Evolutionary conservation across 495 filamentous ascomycete genomes (phyloP).

Genomic region (Penicillium nucicola): DNA sequence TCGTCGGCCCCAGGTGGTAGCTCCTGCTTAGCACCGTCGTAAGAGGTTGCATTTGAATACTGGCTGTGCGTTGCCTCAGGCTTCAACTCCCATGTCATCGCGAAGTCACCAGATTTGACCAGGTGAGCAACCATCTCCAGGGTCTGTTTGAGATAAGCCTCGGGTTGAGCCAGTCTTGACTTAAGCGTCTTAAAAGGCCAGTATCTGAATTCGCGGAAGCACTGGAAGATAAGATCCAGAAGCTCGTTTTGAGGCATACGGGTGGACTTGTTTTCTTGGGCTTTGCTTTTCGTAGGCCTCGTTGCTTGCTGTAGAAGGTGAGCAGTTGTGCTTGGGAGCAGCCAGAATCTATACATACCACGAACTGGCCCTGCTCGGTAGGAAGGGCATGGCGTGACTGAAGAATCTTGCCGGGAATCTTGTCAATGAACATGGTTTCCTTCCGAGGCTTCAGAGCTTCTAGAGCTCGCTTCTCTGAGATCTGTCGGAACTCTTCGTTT

Average conservation of each 20-base stretch:
- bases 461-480: conserved; percentile 58
- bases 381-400: conserved; percentile 38
- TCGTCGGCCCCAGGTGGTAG: conserved; percentile 41
- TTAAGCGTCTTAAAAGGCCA: conserved; percentile 87
- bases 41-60: conserved; percentile 38
- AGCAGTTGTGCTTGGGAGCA: conserved; percentile 2
- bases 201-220: conserved; percentile 79
- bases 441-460: conserved; percentile 63
- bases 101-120: conserved; percentile 75
- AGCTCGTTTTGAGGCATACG: conserved; percentile 86
- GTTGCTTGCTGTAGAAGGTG: conserved; percentile 33
- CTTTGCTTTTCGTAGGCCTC: conserved; percentile 34
- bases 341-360: conserved; percentile 29
- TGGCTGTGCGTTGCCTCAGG: conserved; percentile 62
- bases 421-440: conserved; percentile 42
- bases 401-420: conserved; percentile 36
- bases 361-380: conserved; percentile 34
- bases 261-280: conserved; percentile 75
- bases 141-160: conserved; percentile 83
- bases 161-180: conserved; percentile 71
- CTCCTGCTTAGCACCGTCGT: conserved; percentile 44
- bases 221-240: conserved; percentile 73
- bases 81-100: conserved; percentile 79
- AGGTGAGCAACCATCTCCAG: conserved; percentile 78
- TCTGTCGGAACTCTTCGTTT: conserved; percentile 66